Evolutionary conservation across 1,284 basidiomycete species (phyloP), one percentile per base, ranked within the genome.

Genomic region (Omphalotus olearius): DNA sequence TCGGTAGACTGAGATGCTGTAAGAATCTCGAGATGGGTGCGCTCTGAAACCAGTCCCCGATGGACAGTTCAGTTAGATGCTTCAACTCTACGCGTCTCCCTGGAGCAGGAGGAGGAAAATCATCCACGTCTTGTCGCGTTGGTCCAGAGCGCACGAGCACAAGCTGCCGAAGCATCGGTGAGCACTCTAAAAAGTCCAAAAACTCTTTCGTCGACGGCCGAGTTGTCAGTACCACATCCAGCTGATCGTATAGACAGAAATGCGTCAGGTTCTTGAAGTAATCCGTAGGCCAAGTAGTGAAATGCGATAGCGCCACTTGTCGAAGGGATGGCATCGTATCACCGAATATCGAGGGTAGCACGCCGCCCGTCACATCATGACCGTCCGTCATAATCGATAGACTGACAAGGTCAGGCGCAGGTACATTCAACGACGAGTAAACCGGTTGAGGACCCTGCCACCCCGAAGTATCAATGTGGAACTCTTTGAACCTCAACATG

Each of bases 181-280:
- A 53, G n/a, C 10, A 4, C 23, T 45, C 36, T 16, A 53, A 36
- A 25, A 53, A 53, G 16, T 47, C 46, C 7, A 53, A 25, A 33
- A 53, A 53, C 17, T 46, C 39, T 4, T 38, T 18, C 4, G 45
- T 47, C 23, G 45, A 26, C 5, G 39, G 45, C 10, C 51, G 20
- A 6, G 6, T 18, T 4, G 13, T 20, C 11, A 30, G 20, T 13
- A 44, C 25, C 17, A n/a, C 16, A 39, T 42, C 26, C 20, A 20
- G 20, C 38, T 53, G 51, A 11, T 37, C 37, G 18, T 48, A 48
- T 11, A 53, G 25, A 17, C 51, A 53, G 6, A 53, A 16, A 13
- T 46, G 44, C 11, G 46, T 42, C 18, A 53, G 38, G 25, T 48
- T 39, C 16, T 25, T 36, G 20, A 53, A 53, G 18, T 53, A 53